Evolutionary conservation across 352 stramenopile genomes (phyloP).

Genomic region (Globisporangium emineosum): DNA sequence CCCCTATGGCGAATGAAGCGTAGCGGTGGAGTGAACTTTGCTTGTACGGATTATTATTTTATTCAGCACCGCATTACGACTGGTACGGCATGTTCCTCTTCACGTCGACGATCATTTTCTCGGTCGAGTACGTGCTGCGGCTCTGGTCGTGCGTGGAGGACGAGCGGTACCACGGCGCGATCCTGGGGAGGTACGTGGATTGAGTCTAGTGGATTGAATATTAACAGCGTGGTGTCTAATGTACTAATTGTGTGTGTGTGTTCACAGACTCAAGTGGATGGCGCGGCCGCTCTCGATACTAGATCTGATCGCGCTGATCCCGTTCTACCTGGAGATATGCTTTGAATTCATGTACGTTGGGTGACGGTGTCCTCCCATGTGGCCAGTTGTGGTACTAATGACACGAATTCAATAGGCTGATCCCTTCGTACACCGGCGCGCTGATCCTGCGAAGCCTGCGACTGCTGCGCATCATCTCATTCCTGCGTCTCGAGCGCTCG

Average conservation of each 20-base stretch:
- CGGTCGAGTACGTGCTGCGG: constrained; percentile 53
- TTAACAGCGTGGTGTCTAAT: too few species aligned
- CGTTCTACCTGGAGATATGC: constrained; percentile 60
- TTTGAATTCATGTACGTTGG: constrained; percentile 39
- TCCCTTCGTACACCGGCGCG: constrained; percentile 33
- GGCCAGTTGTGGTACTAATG: background rate
- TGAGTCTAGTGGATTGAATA: too few species aligned
- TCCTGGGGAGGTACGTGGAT: constrained; percentile 47
- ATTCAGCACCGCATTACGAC: constrained; percentile 9
- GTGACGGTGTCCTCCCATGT: too few species aligned
- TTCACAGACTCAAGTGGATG: constrained; percentile 54
- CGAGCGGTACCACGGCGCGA: constrained; percentile 33
- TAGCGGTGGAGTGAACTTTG: background rate
- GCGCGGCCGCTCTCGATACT: constrained; percentile 50
- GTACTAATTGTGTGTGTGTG: background rate
- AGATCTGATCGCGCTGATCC: constrained; percentile 47
- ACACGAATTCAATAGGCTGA: constrained; percentile 8
- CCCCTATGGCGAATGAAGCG: background rate
- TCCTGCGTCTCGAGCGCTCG: constrained; percentile 53
- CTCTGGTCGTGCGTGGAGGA: constrained; percentile 67
- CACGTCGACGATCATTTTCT: constrained; percentile 57
- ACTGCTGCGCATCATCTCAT: constrained; percentile 56
- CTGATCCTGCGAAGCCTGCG: constrained; percentile 53
- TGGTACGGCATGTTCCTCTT: constrained; percentile 52
- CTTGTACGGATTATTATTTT: too few species aligned